Conservation (phyloP, 305 asterid genomes). For the Rubia tinctorum region DNA sequence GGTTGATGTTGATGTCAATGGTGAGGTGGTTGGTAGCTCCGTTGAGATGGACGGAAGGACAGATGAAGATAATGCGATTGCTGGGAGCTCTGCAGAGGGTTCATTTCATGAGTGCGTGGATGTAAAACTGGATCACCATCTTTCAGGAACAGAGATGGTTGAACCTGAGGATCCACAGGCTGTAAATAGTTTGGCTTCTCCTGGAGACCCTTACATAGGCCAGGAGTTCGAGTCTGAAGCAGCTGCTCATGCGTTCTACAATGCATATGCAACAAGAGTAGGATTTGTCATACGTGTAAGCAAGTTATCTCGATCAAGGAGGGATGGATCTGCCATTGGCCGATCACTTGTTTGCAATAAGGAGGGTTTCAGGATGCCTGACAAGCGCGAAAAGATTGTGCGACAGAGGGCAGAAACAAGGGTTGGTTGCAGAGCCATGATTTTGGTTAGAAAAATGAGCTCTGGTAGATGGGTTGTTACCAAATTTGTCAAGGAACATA, state of each 20-base stretch:
- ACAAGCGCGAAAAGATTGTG: conserved; percentile 85
- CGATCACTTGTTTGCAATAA: conserved; percentile 97
- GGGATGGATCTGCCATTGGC: conserved; percentile 97
- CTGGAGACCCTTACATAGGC: conserved; percentile 78
- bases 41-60: conserved; percentile 46
- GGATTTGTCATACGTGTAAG: conserved; percentile 93
- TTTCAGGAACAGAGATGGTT: conserved; percentile 53
- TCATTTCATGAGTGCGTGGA: conserved; percentile 52
- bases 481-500: conserved; percentile 84
- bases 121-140: conserved; percentile 64
- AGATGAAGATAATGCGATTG: conserved; percentile 46
- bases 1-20: conserved; percentile 66
- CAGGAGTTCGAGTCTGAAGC: conserved; percentile 95
- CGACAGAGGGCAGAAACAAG: conserved; percentile 94
- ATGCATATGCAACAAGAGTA: conserved; percentile 73
- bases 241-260: conserved; percentile 89
- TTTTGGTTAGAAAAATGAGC: conserved; percentile 77
- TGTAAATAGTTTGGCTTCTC: conserved; percentile 39
- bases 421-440: conserved; percentile 98
- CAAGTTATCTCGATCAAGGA: conserved; percentile 96
- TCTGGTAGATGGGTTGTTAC: conserved; percentile 89
- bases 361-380: conserved; percentile 94
- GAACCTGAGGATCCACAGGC: conserved; percentile 56
- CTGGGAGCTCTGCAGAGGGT: conserved; percentile 56
- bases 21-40: conserved; percentile 70